A percentile compares a stretch with the other conserved stretches of the same genome.
Conservation (phyloP, 257 asterid genomes). For the Solanum medicagineum region DNA sequence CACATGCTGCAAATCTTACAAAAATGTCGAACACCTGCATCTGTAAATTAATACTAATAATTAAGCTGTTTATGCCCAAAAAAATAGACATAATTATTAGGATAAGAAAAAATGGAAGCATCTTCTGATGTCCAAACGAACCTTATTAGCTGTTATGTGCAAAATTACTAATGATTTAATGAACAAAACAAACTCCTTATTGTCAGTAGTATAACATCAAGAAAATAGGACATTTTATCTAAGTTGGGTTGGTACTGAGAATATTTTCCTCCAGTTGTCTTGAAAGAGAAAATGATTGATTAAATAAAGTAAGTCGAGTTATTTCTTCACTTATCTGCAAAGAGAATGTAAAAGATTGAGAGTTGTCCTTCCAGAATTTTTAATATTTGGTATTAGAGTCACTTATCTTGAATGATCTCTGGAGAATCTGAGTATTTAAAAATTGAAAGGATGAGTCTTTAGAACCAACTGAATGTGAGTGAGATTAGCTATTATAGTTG, state of each 20-base stretch:
- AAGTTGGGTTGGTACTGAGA: neutral
- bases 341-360: neutral
- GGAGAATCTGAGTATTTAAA: neutral
- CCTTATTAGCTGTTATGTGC: neutral
- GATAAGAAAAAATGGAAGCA: neutral
- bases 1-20: neutral
- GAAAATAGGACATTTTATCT: too few relatives aligned
- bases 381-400: neutral
- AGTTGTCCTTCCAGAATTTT: neutral
- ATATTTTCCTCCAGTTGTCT: too few relatives aligned
- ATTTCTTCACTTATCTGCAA: too few relatives aligned
- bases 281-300: too few relatives aligned
- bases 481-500: neutral
- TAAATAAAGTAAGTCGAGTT: neutral
- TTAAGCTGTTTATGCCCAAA: neutral
- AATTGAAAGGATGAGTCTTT: neutral
- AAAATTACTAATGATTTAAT: neutral
- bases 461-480: neutral
- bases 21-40: neutral
- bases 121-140: neutral
- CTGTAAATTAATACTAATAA: neutral
- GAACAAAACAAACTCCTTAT: neutral
- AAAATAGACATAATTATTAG: neutral
- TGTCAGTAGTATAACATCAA: neutral
- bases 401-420: neutral